Evolutionary conservation across 1,284 basidiomycete genomes (phyloP).

Genomic region (Cystobasidium slooffiae): DNA sequence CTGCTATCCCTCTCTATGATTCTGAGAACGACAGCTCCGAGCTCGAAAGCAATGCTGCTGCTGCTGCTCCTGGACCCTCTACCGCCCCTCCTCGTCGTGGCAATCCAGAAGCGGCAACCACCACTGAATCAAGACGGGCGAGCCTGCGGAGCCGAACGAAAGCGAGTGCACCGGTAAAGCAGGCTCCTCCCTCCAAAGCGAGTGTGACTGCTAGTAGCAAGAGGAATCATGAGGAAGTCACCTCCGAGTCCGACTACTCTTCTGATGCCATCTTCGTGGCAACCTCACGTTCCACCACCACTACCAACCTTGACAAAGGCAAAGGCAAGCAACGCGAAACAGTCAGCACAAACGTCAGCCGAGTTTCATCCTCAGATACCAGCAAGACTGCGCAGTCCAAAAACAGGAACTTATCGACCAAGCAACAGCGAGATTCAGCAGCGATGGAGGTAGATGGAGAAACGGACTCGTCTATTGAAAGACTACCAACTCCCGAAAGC

Average conservation of each 20-base stretch:
- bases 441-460: neutral
- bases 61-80: too few relatives aligned
- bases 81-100: too few relatives aligned
- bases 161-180: neutral
- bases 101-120: too few relatives aligned
- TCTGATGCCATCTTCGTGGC: slow-evolving; percentile 10
- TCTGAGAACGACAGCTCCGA: slow-evolving; percentile 1
- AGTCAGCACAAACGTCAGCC: neutral
- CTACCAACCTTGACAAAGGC: neutral
- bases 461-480: neutral
- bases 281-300: neutral
- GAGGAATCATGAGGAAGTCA: neutral
- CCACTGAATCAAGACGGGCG: neutral
- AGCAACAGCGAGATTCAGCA: neutral
- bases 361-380: neutral
- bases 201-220: neutral
- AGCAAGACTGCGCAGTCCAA: neutral
- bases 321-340: slow-evolving; percentile 14
- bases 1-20: neutral
- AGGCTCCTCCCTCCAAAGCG: neutral
- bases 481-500: slow-evolving; percentile 3
- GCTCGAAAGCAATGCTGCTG: neutral
- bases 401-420: neutral
- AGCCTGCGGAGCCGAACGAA: neutral
- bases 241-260: slow-evolving; percentile 15